These are phyloP conservation scores for Climacium dendroides DNA, from an alignment of 225 moss, liverwort and hornwort genomes.

Conservation along the genomic window DNA sequence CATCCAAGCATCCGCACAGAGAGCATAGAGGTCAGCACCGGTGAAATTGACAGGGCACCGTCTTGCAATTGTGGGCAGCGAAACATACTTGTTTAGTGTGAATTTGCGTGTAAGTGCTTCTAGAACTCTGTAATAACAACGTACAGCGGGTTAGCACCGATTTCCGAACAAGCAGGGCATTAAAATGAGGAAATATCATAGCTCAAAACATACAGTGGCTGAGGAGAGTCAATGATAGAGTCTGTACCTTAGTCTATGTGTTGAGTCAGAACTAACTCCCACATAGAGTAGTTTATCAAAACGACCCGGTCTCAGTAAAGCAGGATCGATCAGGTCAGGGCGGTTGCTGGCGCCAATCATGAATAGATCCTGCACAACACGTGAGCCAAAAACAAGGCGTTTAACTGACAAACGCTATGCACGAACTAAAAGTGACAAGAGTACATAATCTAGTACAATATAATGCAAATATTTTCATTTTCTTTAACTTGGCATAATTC, in stretches of 20 bases:
- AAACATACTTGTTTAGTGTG: conserved; percentile 63
- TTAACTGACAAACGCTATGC: neutral
- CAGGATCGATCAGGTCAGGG: conserved; percentile 97
- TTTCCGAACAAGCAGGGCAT: neutral
- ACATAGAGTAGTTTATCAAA: conserved; percentile 97
- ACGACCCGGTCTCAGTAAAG: conserved; percentile 86
- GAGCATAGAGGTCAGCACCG: conserved; percentile 94
- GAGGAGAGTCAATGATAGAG: neutral
- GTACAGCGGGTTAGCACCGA: neutral
- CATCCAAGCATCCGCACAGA: conserved; percentile 99
- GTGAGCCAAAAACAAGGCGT: neutral
- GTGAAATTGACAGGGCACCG: conserved; percentile 83
- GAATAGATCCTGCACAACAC: conserved; percentile 64
- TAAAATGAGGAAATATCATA: neutral
- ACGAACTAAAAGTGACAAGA: neutral
- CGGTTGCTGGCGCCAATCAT: conserved; percentile 98
- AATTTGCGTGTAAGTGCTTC: conserved; percentile 93
- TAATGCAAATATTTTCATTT: neutral
- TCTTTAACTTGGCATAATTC: neutral
- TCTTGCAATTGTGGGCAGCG: conserved; percentile 51
- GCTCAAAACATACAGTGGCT: neutral
- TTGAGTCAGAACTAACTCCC: conserved; percentile 72
- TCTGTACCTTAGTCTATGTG: conserved; percentile 68
- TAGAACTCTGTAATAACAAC: conserved; percentile 51
- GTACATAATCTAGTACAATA: neutral